Evolutionary conservation across 352 stramenopile genomes (phyloP), one percentile per base, ranked within the genome.

Genomic region (Phytophthora macrochlamydospora): DNA sequence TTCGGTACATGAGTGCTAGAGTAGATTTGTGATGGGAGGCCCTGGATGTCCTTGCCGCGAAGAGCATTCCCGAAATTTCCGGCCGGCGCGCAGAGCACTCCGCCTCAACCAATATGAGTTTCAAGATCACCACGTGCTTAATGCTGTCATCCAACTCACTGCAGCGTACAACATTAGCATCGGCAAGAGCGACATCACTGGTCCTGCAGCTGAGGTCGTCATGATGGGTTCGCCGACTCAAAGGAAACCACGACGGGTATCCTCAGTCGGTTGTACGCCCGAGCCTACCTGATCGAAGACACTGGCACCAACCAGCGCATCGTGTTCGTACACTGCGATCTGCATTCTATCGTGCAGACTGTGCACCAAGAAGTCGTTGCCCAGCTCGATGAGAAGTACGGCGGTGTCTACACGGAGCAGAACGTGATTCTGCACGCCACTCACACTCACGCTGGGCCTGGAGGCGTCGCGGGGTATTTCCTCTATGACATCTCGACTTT

Each of bases 251-350:
- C 64, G 3, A 67, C 64, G 7, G 84, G 84, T 1, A 69, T 92
- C 30, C 78, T 90, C 73, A 85, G 78, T 53, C 74, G 84, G 12
- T 62, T 90, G 9, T 82, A 81, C 48, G 78, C 82, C 12, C 75
- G 84, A 42, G 82, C 84, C 3, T 91, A 84, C 63, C 65, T 89
- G 7, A 52, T 92, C 33, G 48, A 80, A 14, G 76, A 85, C 60
- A 31, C 32, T 14, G 53, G 37, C 33, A 75, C 72, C 14, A 55
- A 58, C 7, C 7, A 62, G 33, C 69, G 76, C 45, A 60, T 81
- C 28, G 44, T 85, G 37, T 74, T 85, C 43, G 73, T 85, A 43
- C 74, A 82, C 73, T 85, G 66, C 44, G 76, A 85, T 48, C 45
- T 81, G n/a, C 54, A 65, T 4, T 70, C 73, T 6, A 61, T 85